These are phyloP conservation scores for Coemansia sp. DNA, from an alignment of 192 early-diverging fungal genomes.

Conservation along the genomic window DNA sequence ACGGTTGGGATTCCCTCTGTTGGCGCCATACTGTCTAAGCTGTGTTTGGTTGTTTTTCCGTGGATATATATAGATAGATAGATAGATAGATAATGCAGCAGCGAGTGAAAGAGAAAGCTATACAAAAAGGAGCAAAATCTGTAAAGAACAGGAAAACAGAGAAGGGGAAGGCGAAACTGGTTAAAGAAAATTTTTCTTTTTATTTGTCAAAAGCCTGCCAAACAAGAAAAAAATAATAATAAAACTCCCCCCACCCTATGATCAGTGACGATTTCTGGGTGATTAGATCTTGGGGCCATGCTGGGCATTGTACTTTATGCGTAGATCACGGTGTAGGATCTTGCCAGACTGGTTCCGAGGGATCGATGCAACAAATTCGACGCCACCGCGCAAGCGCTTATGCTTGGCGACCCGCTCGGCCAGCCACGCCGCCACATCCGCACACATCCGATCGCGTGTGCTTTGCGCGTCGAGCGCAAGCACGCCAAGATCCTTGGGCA, in stretches of 20 bases:
- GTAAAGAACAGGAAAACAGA: slow-evolving; percentile 8
- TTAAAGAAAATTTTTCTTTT: slow-evolving; percentile 4
- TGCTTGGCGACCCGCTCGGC: slow-evolving; percentile 26
- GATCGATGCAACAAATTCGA: slow-evolving; percentile 23
- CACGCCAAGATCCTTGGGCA: slow-evolving; percentile 19
- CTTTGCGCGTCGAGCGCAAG: not conserved
- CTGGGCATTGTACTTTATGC: slow-evolving; percentile 13
- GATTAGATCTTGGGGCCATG: slow-evolving; percentile 28
- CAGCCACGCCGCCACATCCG: slow-evolving; percentile 20
- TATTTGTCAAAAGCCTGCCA: slow-evolving; percentile 1
- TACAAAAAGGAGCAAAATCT: not conserved
- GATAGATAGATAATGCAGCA: not conserved
- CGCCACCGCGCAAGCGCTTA: slow-evolving; percentile 45
- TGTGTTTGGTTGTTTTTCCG: not conserved
- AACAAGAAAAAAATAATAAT: slow-evolving; percentile 11
- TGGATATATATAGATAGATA: not conserved
- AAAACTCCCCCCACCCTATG: not conserved
- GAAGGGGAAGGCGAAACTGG: not conserved
- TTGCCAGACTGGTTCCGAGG: slow-evolving; percentile 41
- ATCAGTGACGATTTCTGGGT: not conserved
- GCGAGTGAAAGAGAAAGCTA: not conserved
- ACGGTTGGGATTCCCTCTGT: slow-evolving; percentile 42
- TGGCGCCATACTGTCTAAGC: slow-evolving; percentile 20
- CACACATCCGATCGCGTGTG: not conserved
- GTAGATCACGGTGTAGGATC: slow-evolving; percentile 35